Evolutionary conservation across 83 land plant species (phyloP).

Genomic region (Picea abies): DNA sequence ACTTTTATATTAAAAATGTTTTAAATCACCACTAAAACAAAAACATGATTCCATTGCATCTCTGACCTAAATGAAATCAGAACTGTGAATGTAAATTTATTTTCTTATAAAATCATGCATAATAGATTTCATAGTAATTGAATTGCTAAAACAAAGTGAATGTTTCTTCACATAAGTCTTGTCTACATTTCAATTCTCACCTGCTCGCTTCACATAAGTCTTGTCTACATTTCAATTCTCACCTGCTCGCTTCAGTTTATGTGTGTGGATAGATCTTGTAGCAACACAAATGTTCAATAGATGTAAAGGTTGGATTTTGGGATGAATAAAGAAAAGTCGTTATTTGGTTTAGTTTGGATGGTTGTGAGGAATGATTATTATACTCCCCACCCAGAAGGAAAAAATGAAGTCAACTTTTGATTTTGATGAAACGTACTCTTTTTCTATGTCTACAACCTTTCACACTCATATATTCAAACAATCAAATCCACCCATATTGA

Average conservation of each 20-base stretch:
- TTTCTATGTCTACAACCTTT: conserved; percentile 55
- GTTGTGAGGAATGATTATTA: neutral
- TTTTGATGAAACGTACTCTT: conserved; percentile 65
- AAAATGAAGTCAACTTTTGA: conserved; percentile 38
- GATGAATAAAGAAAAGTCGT: neutral
- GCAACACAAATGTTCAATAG: conserved; percentile 54
- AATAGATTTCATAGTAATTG: too few species aligned
- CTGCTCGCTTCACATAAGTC: too few species aligned
- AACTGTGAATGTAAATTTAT: too few species aligned
- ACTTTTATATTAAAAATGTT: too few species aligned
- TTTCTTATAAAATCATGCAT: too few species aligned
- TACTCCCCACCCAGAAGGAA: conserved; percentile 60
- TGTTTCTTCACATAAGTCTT: too few species aligned
- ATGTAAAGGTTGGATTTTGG: conserved; percentile 50
- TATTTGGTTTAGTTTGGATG: neutral
- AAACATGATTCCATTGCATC: too few species aligned
- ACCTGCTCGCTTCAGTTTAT: conserved; percentile 31
- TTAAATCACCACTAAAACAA: too few species aligned
- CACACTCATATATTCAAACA: neutral
- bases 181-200: too few species aligned
- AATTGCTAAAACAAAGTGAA: too few species aligned
- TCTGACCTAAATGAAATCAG: too few species aligned
- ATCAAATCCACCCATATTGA: too few species aligned
- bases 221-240: neutral
- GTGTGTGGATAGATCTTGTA: conserved; percentile 45